Evolutionary conservation across 345 rosid species (phyloP).

Genomic region (Moringa oleifera): DNA sequence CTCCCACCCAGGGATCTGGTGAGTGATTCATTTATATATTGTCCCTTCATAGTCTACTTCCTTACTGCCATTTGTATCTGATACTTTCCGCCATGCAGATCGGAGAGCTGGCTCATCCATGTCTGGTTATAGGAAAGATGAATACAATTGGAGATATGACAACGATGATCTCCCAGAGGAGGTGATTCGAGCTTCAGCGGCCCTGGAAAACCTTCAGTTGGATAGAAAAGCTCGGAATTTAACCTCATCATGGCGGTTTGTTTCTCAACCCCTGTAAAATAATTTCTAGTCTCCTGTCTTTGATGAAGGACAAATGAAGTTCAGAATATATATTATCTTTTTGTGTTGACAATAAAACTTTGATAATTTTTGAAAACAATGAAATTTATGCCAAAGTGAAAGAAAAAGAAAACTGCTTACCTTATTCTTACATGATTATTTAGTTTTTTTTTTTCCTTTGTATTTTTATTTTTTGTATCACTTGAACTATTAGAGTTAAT

Average conservation of each 20-base stretch:
- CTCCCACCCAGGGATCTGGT: slow-evolving; percentile 68
- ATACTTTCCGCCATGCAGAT: slow-evolving; percentile 33
- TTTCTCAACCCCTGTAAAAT: slow-evolving; percentile 11
- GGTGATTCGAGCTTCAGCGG: slow-evolving; percentile 69
- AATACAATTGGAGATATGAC: slow-evolving; percentile 77
- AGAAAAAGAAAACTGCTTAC: too few species aligned
- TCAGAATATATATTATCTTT: background rate
- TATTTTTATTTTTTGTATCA: too few species aligned
- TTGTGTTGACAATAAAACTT: too few species aligned
- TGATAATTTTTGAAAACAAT: too few species aligned
- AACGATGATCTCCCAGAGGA: slow-evolving; percentile 64
- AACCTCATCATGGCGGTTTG: slow-evolving; percentile 89
- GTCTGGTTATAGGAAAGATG: slow-evolving; percentile 75
- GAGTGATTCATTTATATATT: slow-evolving; percentile 25
- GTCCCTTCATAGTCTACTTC: background rate
- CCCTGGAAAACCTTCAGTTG: slow-evolving; percentile 87
- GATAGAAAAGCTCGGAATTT: slow-evolving; percentile 88
- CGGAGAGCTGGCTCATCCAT: slow-evolving; percentile 78
- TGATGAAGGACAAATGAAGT: background rate
- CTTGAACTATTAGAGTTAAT: too few species aligned
- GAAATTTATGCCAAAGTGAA: too few species aligned
- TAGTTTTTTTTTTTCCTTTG: too few species aligned
- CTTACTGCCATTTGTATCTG: slow-evolving; percentile 13
- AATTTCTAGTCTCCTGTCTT: background rate
- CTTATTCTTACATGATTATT: too few species aligned